phyloP scores from a whole-genome alignment of 495 filamentous ascomycete genomes.

The Venustampulla echinocandica region DNA sequence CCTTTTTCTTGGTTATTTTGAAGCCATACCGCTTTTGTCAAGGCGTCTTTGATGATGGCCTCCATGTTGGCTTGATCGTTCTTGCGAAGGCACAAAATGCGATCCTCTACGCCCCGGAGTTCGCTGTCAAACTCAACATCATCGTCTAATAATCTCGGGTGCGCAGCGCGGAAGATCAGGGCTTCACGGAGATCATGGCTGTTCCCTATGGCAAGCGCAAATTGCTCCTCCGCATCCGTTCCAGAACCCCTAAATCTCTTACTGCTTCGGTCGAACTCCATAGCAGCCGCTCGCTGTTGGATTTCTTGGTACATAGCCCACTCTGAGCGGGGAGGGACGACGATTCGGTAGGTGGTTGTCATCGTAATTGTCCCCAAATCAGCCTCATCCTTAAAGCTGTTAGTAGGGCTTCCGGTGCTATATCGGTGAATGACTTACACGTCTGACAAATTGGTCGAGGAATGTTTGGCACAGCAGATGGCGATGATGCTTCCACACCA shows the following conservation, averaged over 20 bases:
- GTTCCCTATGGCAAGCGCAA: not conserved
- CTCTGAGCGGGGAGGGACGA: not conserved
- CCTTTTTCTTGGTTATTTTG: not conserved
- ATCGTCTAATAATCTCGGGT: not conserved
- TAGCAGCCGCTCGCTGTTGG: not conserved
- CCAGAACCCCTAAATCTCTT: not conserved
- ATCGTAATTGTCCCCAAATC: not conserved
- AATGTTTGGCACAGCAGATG: conserved; percentile 43
- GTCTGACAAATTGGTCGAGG: conserved; percentile 42
- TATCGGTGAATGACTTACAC: conserved; percentile 4
- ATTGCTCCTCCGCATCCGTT: not conserved
- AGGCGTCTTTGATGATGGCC: conserved; percentile 34
- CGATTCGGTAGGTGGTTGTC: not conserved
- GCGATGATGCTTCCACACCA: conserved; percentile 44
- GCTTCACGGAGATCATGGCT: not conserved
- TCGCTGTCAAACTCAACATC: not conserved
- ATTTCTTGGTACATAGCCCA: not conserved
- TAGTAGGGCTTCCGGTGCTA: not conserved
- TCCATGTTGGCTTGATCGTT: conserved; percentile 16
- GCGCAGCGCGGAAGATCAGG: not conserved
- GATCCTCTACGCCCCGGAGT: not conserved
- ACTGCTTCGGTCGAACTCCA: not conserved
- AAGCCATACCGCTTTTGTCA: conserved; percentile 29
- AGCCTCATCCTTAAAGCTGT: conserved; percentile 6
- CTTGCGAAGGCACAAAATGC: not conserved